Percentiles rank a stretch among this genome's conserved stretches.
Conservation (phyloP, 23 red algal genomes). For the Gracilaria gracilis region DNA sequence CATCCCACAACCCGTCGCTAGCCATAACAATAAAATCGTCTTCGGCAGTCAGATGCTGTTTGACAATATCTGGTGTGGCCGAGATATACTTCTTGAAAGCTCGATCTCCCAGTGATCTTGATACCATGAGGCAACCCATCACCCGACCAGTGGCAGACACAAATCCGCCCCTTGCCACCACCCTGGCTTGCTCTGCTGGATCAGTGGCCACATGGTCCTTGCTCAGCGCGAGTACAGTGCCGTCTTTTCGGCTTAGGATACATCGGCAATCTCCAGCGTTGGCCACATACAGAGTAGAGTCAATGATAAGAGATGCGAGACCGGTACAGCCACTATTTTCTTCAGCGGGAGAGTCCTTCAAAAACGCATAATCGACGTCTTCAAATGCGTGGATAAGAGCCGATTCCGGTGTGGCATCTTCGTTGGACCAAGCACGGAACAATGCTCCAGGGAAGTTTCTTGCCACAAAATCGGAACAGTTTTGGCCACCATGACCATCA, state of each 20-base stretch:
- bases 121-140: slow-evolving; percentile 82
- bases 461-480: slow-evolving; percentile 76
- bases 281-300: slow-evolving; percentile 79
- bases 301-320: slow-evolving; percentile 67
- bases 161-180: slow-evolving; percentile 74
- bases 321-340: slow-evolving; percentile 84
- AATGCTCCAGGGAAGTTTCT: slow-evolving; percentile 68
- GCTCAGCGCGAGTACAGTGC: slow-evolving; percentile 62
- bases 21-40: slow-evolving; percentile 88
- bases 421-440: slow-evolving; percentile 54
- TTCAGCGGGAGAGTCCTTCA: slow-evolving; percentile 2
- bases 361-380: slow-evolving; percentile 78
- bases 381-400: slow-evolving; percentile 72
- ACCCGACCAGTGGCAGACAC: slow-evolving; percentile 74
- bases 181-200: slow-evolving; percentile 37
- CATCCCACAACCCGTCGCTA: slow-evolving; percentile 97
- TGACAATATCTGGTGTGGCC: slow-evolving; percentile 78
- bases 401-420: slow-evolving; percentile 42
- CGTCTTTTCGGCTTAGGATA: slow-evolving; percentile 70
- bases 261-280: slow-evolving; percentile 94
- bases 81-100: slow-evolving; percentile 81
- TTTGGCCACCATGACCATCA: slow-evolving; percentile 93
- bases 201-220: slow-evolving; percentile 82
- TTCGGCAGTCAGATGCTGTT: not conserved
- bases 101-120: slow-evolving; percentile 89